Evolutionary conservation across 768 basidiomycete genomes (phyloP).

Genomic region (Grammothele lineata): DNA sequence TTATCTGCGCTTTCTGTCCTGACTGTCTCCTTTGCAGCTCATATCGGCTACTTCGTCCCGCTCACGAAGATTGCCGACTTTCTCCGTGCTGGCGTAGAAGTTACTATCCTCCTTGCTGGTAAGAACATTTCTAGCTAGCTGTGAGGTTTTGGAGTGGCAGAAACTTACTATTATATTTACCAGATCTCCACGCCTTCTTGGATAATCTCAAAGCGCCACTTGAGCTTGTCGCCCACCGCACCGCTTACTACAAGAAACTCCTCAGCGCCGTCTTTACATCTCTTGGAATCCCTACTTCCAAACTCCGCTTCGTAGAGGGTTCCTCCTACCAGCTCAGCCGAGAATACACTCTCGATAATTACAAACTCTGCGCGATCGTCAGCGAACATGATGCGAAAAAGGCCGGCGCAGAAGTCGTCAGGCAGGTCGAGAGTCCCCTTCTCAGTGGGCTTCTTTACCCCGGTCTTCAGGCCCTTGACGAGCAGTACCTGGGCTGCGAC

Average conservation of each 20-base stretch:
- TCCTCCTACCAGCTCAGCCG: constrained; percentile 88
- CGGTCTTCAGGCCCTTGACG: constrained; percentile 93
- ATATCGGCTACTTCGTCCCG: constrained; percentile 96
- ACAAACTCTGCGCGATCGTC: constrained; percentile 85
- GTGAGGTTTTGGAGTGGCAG: too few species aligned
- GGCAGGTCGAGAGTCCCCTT: constrained; percentile 90
- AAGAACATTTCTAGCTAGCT: background rate
- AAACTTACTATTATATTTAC: background rate
- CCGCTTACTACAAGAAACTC: constrained; percentile 84
- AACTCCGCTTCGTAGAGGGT: constrained; percentile 81
- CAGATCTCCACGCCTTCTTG: constrained; percentile 95
- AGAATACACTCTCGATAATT: constrained; percentile 95
- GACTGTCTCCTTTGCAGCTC: constrained; percentile 49
- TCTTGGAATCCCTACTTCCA: constrained; percentile 85
- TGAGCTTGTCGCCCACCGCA: constrained; percentile 83
- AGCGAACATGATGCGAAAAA: constrained; percentile 97
- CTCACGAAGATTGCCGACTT: constrained; percentile 96
- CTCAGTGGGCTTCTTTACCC: constrained; percentile 94
- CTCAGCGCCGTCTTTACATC: constrained; percentile 81
- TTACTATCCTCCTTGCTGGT: constrained; percentile 28
- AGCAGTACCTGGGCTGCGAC: constrained; percentile 92
- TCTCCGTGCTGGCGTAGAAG: constrained; percentile 86
- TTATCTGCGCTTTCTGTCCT: constrained; percentile 1
- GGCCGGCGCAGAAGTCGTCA: constrained; percentile 98
- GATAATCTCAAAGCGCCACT: constrained; percentile 96